Evolutionary conservation across 2,329 filamentous ascomycete species (phyloP).

Genomic region (Thielaviopsis populi): DNA sequence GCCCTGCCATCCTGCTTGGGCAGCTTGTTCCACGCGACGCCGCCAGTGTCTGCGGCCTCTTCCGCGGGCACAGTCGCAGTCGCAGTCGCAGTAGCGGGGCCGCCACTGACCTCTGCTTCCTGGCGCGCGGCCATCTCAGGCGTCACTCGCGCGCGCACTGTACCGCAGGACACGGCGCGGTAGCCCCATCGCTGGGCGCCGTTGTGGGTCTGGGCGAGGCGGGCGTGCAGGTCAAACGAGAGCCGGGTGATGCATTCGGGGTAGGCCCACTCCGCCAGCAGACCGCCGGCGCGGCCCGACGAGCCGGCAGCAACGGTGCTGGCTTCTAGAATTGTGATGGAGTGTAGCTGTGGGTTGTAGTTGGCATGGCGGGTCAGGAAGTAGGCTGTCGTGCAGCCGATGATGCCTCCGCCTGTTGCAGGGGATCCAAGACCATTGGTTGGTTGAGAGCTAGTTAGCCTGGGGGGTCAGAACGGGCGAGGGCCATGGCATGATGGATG

Average conservation of each 20-base stretch:
- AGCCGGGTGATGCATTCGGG: slow-evolving; percentile 70
- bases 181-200: slow-evolving; percentile 79
- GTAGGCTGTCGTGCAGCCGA: slow-evolving; percentile 83
- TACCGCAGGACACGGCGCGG: slow-evolving; percentile 59
- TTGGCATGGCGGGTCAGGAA: slow-evolving; percentile 74
- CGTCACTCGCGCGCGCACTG: slow-evolving; percentile 30
- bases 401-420: slow-evolving; percentile 66
- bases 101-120: not conserved
- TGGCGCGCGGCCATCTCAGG: slow-evolving; percentile 24
- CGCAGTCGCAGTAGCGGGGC: not conserved
- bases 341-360: slow-evolving; percentile 60
- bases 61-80: slow-evolving; percentile 10
- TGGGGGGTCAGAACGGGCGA: not conserved
- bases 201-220: slow-evolving; percentile 70
- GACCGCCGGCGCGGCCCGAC: slow-evolving; percentile 84
- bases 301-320: slow-evolving; percentile 75
- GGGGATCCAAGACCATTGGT: not conserved
- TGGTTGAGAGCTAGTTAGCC: slow-evolving; percentile 12
- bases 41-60: slow-evolving; percentile 5
- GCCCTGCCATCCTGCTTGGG: slow-evolving; percentile 43
- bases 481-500: not conserved
- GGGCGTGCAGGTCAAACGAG: slow-evolving; percentile 67
- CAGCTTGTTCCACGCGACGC: slow-evolving; percentile 39
- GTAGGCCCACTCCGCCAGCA: slow-evolving; percentile 86
- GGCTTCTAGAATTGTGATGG: slow-evolving; percentile 76